Conservation (phyloP, 345 rosid species). For the Eutrema heterophyllum region DNA sequence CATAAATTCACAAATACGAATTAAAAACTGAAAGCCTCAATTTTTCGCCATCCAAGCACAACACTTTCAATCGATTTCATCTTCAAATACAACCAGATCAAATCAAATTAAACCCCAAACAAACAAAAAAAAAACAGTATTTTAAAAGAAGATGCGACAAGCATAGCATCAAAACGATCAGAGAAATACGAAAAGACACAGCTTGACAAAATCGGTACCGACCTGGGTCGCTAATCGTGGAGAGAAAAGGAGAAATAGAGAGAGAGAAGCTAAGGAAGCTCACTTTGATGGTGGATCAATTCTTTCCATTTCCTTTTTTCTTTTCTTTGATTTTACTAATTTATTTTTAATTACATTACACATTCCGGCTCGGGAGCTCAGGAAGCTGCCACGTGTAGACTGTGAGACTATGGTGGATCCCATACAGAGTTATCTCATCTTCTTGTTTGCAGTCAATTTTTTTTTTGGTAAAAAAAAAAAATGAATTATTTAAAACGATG, state of each 20-base stretch:
- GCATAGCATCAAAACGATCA: background rate
- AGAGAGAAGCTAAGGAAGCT: constrained; percentile 9
- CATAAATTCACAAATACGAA: background rate
- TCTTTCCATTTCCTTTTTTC: constrained; percentile 4
- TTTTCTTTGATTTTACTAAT: background rate
- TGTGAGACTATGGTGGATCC: constrained; percentile 16
- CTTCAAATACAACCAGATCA: constrained; percentile 26
- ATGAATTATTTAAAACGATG: too few species aligned
- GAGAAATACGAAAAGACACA: background rate
- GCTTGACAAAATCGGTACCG: background rate
- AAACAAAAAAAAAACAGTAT: too few species aligned
- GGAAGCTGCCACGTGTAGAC: constrained; percentile 22
- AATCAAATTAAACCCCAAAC: too few species aligned
- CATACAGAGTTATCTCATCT: constrained; percentile 20
- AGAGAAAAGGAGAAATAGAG: background rate
- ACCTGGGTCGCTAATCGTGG: background rate
- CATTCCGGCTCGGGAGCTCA: constrained; percentile 9
- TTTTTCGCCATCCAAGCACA: background rate
- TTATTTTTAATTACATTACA: background rate
- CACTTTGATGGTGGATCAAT: constrained; percentile 30
- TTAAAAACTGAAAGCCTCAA: background rate
- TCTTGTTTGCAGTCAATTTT: background rate
- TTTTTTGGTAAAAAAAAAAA: background rate
- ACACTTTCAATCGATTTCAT: constrained; percentile 12
- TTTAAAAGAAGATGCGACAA: background rate